A percentile compares a stretch with the other conserved stretches of the same genome.
phyloP scores from a whole-genome alignment of 768 basidiomycete species.

The Macrolepiota albuminosa region DNA sequence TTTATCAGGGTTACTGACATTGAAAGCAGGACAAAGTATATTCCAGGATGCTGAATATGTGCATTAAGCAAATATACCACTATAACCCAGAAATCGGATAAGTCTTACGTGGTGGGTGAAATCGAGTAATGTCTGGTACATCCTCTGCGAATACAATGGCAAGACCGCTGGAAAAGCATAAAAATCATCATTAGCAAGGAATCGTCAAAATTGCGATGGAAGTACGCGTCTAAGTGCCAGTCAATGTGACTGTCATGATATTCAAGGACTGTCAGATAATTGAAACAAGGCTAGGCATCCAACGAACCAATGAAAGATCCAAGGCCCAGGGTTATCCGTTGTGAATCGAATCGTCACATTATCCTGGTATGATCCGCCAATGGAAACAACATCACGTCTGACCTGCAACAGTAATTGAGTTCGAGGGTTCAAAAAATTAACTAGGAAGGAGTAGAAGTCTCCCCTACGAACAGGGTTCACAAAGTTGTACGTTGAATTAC shows the following conservation, averaged over 20 bases:
- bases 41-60: constrained; percentile 24
- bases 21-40: constrained; percentile 30
- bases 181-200: not conserved
- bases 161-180: constrained; percentile 23
- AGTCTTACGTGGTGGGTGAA: constrained; percentile 2
- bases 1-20: not conserved
- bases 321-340: constrained; percentile 49
- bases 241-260: constrained; percentile 40
- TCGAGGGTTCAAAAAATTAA: no score
- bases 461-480: not conserved
- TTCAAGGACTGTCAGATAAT: not conserved
- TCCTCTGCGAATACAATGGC: constrained; percentile 39
- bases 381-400: constrained; percentile 29
- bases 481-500: constrained; percentile 26
- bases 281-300: not conserved
- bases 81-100: not conserved
- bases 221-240: constrained; percentile 40
- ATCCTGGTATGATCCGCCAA: constrained; percentile 24
- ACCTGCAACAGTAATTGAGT: not conserved
- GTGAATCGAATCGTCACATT: constrained; percentile 44
- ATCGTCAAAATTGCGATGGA: not conserved
- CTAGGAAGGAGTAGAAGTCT: no score
- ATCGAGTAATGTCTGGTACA: not conserved
- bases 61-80: not conserved
- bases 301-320: constrained; percentile 44